These are phyloP conservation scores for Fusarium globosum DNA, from an alignment of 2,329 filamentous ascomycete genomes.

Conservation along the genomic window DNA sequence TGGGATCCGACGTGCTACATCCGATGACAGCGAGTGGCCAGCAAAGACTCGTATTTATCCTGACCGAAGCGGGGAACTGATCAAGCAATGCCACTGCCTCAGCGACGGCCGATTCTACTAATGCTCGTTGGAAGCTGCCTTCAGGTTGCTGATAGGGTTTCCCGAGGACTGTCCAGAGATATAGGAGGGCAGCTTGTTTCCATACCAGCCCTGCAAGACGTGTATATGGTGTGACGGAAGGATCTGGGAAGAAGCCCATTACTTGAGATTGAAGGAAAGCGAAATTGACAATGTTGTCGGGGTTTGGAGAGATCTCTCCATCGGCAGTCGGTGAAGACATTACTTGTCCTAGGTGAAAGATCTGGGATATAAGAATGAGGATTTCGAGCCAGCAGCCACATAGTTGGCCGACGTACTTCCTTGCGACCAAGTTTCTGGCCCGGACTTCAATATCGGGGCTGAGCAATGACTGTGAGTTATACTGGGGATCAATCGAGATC, in stretches of 20 bases:
- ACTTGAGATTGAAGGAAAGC: slow-evolving; percentile 56
- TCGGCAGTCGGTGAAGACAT: slow-evolving; percentile 50
- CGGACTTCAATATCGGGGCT: slow-evolving; percentile 47
- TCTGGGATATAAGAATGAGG: slow-evolving; percentile 51
- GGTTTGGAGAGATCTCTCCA: slow-evolving; percentile 44
- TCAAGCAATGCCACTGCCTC: slow-evolving; percentile 47
- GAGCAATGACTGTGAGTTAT: slow-evolving; percentile 46
- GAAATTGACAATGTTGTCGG: slow-evolving; percentile 58
- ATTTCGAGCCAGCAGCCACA: slow-evolving; percentile 55
- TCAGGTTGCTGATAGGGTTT: slow-evolving; percentile 40
- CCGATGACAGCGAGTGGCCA: slow-evolving; percentile 55
- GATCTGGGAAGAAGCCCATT: slow-evolving; percentile 52
- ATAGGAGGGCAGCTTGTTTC: slow-evolving; percentile 58
- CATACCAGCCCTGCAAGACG: slow-evolving; percentile 56
- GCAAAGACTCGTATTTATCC: slow-evolving; percentile 55
- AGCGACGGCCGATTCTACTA: slow-evolving; percentile 46
- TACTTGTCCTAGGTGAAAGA: slow-evolving; percentile 57
- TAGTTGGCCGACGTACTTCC: slow-evolving; percentile 51
- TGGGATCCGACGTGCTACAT: slow-evolving; percentile 49
- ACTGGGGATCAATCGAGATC: slow-evolving; percentile 55
- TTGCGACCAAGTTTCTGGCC: slow-evolving; percentile 45
- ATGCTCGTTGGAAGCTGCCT: slow-evolving; percentile 35
- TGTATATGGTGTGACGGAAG: slow-evolving; percentile 50
- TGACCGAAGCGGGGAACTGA: slow-evolving; percentile 47
- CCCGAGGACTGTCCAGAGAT: slow-evolving; percentile 53